A percentile compares a stretch with the other conserved stretches of the same genome.
phyloP scores from a whole-genome alignment of 2,329 filamentous ascomycete genomes.

The Pseudogymnoascus sp. region DNA sequence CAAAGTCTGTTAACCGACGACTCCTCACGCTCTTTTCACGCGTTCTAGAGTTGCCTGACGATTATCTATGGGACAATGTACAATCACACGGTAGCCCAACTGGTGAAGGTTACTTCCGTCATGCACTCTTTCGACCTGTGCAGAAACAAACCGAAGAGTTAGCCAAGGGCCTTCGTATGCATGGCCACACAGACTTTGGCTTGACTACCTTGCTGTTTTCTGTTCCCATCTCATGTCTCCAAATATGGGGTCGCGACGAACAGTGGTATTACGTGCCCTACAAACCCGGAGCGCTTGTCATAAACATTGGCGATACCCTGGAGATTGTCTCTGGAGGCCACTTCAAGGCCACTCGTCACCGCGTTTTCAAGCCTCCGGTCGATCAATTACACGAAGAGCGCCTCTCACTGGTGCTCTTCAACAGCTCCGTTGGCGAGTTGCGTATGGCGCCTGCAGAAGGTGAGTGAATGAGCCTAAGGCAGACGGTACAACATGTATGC shows the following conservation, averaged over 20 bases:
- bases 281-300: slow-evolving; percentile 40
- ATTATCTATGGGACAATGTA: slow-evolving; percentile 40
- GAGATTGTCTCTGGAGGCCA: slow-evolving; percentile 42
- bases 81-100: slow-evolving; percentile 39
- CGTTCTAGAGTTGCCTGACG: slow-evolving; percentile 39
- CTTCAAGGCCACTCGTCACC: slow-evolving; percentile 41
- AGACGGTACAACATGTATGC: not conserved
- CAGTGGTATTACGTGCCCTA: slow-evolving; percentile 42
- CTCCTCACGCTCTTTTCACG: slow-evolving; percentile 38
- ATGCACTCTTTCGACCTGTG: slow-evolving; percentile 38
- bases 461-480: not conserved
- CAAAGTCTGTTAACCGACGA: slow-evolving; percentile 41
- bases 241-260: slow-evolving; percentile 40
- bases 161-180: slow-evolving; percentile 37
- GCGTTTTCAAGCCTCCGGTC: slow-evolving; percentile 37
- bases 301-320: slow-evolving; percentile 41
- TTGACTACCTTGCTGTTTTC: slow-evolving; percentile 41
- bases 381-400: slow-evolving; percentile 38
- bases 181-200: slow-evolving; percentile 44
- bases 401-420: slow-evolving; percentile 39
- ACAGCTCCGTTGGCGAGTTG: slow-evolving; percentile 40
- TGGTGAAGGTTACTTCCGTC: slow-evolving; percentile 41
- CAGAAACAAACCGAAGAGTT: slow-evolving; percentile 30
- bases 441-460: slow-evolving; percentile 38
- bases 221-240: slow-evolving; percentile 41